Evolutionary conservation across 116 monocot species (phyloP).

Genomic region (Dioscorea cayenensis): DNA sequence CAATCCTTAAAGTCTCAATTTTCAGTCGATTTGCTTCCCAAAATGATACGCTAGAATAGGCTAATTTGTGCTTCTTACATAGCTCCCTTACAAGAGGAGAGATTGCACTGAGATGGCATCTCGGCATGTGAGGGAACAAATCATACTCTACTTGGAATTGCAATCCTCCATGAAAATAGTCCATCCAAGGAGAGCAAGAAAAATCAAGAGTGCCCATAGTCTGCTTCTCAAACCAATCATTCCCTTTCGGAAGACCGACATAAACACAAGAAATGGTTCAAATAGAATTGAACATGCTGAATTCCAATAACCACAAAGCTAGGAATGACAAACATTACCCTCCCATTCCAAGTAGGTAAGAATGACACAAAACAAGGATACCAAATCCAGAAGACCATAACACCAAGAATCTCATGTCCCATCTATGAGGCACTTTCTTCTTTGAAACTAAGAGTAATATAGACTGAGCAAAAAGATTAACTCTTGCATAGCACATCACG

Average conservation of each 20-base stretch:
- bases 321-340: slow-evolving; percentile 32
- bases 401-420: slow-evolving; percentile 29
- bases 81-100: slow-evolving; percentile 43
- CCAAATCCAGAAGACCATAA: slow-evolving; percentile 45
- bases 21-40: slow-evolving; percentile 43
- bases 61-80: slow-evolving; percentile 42
- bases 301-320: slow-evolving; percentile 44
- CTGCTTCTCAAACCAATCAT: slow-evolving; percentile 61
- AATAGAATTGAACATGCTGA: slow-evolving; percentile 54
- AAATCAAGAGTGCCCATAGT: slow-evolving; percentile 43
- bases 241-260: slow-evolving; percentile 32
- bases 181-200: slow-evolving; percentile 57
- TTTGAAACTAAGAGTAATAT: slow-evolving; percentile 20
- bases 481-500: slow-evolving; percentile 46
- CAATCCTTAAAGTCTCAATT: slow-evolving; percentile 20
- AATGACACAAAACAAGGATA: slow-evolving; percentile 41
- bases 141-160: slow-evolving; percentile 64
- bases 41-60: slow-evolving; percentile 25
- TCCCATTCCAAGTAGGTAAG: slow-evolving; percentile 42
- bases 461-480: slow-evolving; percentile 53
- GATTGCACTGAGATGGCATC: slow-evolving; percentile 34
- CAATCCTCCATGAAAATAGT: slow-evolving; percentile 61
- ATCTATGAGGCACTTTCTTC: slow-evolving; percentile 29
- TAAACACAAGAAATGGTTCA: slow-evolving; percentile 45
- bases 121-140: slow-evolving; percentile 45